phyloP scores from a whole-genome alignment of 306 rosid genomes.

The Pyrus pyrifolia region DNA sequence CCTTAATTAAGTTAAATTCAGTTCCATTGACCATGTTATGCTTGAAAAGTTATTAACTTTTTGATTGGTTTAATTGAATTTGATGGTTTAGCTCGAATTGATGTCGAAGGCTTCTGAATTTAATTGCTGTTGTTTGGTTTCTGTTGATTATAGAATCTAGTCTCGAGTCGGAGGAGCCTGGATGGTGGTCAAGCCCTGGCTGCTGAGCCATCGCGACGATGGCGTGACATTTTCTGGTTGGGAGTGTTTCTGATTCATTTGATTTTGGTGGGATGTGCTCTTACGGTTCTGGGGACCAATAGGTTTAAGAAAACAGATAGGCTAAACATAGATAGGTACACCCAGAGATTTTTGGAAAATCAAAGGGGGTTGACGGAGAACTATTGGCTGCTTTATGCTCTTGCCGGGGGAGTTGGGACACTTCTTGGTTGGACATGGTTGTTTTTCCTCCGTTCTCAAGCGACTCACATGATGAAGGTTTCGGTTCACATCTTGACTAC shows the following conservation, averaged over 20 bases:
- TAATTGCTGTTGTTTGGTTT: not conserved
- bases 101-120: not conserved
- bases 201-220: constrained; percentile 55
- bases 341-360: constrained; percentile 46
- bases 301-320: constrained; percentile 71
- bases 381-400: constrained; percentile 84
- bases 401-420: constrained; percentile 77
- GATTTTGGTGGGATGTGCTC: constrained; percentile 55
- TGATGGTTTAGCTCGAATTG: not conserved
- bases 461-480: constrained; percentile 75
- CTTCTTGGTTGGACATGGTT: constrained; percentile 83
- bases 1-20: not conserved
- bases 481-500: constrained; percentile 91
- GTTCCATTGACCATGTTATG: not conserved
- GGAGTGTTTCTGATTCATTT: constrained; percentile 62
- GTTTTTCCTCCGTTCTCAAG: constrained; percentile 65
- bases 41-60: not conserved
- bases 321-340: constrained; percentile 70
- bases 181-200: constrained; percentile 40
- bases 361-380: constrained; percentile 63
- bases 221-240: constrained; percentile 91
- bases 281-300: constrained; percentile 66
- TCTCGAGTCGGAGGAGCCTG: constrained; percentile 36
- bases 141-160: constrained; percentile 28
- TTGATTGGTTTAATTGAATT: not conserved